These are phyloP conservation scores for Pseudocercospora cruenta DNA, from an alignment of 2,329 filamentous ascomycete species.

Conservation along the genomic window DNA sequence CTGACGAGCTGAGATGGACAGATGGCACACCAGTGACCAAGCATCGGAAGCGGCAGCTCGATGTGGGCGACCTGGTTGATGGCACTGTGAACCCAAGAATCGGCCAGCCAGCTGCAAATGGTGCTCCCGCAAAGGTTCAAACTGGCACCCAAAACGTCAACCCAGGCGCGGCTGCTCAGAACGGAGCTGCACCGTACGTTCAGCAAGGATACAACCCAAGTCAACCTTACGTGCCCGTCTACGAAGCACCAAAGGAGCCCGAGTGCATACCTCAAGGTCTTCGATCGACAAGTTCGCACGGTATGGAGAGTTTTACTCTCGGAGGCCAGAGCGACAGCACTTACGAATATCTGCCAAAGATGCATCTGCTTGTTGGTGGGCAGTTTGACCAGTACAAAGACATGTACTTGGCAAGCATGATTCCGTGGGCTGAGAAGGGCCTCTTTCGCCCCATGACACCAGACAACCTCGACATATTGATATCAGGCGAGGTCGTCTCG, in stretches of 20 bases:
- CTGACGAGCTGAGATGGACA: slow-evolving; percentile 4
- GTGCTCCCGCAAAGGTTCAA: neutral
- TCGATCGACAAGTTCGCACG: slow-evolving; percentile 49
- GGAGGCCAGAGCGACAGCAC: slow-evolving; percentile 61
- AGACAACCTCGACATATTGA: slow-evolving; percentile 69
- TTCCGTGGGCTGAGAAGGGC: slow-evolving; percentile 71
- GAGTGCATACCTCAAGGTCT: slow-evolving; percentile 56
- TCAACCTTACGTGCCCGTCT: neutral
- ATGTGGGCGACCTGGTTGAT: neutral
- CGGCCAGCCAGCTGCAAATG: neutral
- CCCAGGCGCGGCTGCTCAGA: neutral
- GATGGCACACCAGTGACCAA: slow-evolving; percentile 4
- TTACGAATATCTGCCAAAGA: slow-evolving; percentile 62
- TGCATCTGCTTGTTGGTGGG: slow-evolving; percentile 78
- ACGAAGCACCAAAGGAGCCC: slow-evolving; percentile 18
- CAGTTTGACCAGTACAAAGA: slow-evolving; percentile 70
- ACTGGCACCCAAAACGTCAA: neutral
- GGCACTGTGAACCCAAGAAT: neutral
- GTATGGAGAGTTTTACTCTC: slow-evolving; percentile 56
- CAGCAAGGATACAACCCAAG: neutral
- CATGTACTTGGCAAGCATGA: slow-evolving; percentile 71
- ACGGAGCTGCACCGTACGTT: neutral
- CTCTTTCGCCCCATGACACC: slow-evolving; percentile 78
- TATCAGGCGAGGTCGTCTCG: slow-evolving; percentile 62
- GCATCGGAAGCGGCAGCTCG: slow-evolving; percentile 1